Conservation (phyloP, 2,329 filamentous ascomycete species). For the Venturia oleaginea region DNA sequence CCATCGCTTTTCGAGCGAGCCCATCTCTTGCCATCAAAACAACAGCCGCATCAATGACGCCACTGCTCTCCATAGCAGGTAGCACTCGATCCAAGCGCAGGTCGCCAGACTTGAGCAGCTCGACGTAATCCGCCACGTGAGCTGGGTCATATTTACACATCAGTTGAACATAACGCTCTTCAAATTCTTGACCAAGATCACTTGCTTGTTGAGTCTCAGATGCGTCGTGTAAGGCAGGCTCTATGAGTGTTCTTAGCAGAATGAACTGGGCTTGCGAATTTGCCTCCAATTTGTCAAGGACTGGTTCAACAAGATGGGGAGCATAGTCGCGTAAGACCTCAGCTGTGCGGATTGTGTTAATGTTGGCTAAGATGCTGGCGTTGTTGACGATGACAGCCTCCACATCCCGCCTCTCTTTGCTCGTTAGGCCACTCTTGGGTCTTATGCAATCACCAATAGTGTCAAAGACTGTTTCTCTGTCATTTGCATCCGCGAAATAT, state of each 20-base stretch:
- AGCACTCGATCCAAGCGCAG: constrained; percentile 71
- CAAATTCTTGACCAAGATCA: constrained; percentile 47
- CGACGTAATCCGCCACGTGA: constrained; percentile 80
- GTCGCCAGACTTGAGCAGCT: constrained; percentile 64
- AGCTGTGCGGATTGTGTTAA: constrained; percentile 59
- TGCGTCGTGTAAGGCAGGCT: constrained; percentile 37
- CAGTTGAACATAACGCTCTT: constrained; percentile 78
- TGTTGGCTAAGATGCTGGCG: constrained; percentile 55
- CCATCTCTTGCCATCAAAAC: constrained; percentile 85
- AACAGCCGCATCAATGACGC: constrained; percentile 86
- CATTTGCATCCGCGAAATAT: constrained; percentile 77
- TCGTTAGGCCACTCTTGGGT: constrained; percentile 51
- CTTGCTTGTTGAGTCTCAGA: neutral
- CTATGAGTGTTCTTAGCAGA: constrained; percentile 71
- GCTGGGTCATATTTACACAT: constrained; percentile 79
- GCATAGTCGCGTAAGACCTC: constrained; percentile 53
- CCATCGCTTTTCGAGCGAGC: constrained; percentile 73
- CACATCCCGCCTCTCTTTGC: constrained; percentile 65
- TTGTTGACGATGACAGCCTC: constrained; percentile 57
- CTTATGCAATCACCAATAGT: constrained; percentile 69
- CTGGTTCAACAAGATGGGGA: constrained; percentile 54
- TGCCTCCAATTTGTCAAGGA: constrained; percentile 54
- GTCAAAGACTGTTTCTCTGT: constrained; percentile 66
- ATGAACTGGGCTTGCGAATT: constrained; percentile 58
- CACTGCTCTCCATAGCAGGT: constrained; percentile 79